Base-by-base conservation (phyloP, 1,284 basidiomycete species). In the Fomes fomentarius region DNA sequence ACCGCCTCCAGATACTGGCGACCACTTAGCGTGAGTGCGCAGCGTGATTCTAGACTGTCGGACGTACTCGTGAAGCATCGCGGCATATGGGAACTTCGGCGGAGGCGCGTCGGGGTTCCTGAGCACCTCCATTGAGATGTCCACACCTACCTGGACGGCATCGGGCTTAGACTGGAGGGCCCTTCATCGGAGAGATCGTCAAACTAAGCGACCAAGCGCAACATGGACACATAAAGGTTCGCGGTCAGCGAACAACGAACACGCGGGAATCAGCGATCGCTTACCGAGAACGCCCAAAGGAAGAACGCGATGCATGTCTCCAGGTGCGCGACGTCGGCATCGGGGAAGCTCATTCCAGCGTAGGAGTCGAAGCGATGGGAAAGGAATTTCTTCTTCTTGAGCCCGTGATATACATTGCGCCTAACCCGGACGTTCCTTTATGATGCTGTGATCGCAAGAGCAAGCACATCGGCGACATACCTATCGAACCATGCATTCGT, bases 101-200 rank as follows among this genome's bases (percentile, higher is more conserved):
- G 67, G 66, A 22, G 71, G 61, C 3, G 62, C 60, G 0, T 69
- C 65, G 15, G 73, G 71, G 47, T 76, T 42, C n/a, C 54, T 49
- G 39, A 70, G 59, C 6, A 66, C 63, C 14, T 59, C 61, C 50
- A 67, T 66, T n/a, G 71, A 74, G 41, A 75, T 61, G 26, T 72
- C 60, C 9, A 75, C 70, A 2, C 75, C 73, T 1, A 69, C 64
- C 50, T 71, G 65, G 17, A 75, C 70, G 10, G 64, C 69, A n/a
- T 78, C 74, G 2, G 77, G 74, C 28, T 71, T 73, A 8, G 67
- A 68, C 25, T 73, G 72, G 4, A 75, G 63, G 17, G 71, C 74
- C 76, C 76, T 54, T 77, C 77, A 37, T 78, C 76, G 9, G 75
- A 72, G 40, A 77, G 58, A 57, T 77, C 76, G 51, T 78, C 75